Conservation (phyloP, 352 stramenopile species). For the Globisporangium recalcitrans region DNA sequence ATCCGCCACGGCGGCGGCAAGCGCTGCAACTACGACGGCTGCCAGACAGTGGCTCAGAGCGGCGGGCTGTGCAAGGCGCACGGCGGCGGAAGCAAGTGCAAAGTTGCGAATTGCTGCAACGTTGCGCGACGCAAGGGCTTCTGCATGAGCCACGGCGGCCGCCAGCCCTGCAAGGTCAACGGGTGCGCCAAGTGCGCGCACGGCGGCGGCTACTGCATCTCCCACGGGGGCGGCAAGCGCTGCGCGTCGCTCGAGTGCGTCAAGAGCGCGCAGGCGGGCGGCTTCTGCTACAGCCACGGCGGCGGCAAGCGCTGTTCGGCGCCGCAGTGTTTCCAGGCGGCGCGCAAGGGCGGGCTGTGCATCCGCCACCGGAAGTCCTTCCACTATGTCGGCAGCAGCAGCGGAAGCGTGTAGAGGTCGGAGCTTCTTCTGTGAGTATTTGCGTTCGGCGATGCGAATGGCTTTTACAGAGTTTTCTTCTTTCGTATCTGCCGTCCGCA, state of each 20-base stretch:
- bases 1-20: conserved; percentile 75
- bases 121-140: conserved; percentile 66
- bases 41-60: conserved; percentile 69
- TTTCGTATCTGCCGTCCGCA: no score
- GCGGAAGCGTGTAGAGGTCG: not conserved
- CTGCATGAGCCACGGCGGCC: conserved; percentile 68
- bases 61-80: conserved; percentile 81
- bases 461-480: no score
- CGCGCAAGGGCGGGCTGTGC: conserved; percentile 71
- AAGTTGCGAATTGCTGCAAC: conserved; percentile 41
- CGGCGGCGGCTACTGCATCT: conserved; percentile 72
- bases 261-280: conserved; percentile 71
- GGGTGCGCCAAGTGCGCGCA: conserved; percentile 72
- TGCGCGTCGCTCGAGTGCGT: conserved; percentile 46
- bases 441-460: not conserved
- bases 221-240: conserved; percentile 64
- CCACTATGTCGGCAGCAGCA: not conserved
- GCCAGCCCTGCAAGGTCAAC: conserved; percentile 68
- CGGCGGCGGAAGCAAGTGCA: conserved; percentile 80
- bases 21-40: conserved; percentile 50
- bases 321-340: conserved; percentile 70
- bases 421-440: not conserved
- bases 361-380: conserved; percentile 63
- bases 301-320: conserved; percentile 69
- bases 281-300: conserved; percentile 78